Evolutionary conservation across 1,284 basidiomycete genomes (phyloP).

Genomic region (Cystobasidium sp.): DNA sequence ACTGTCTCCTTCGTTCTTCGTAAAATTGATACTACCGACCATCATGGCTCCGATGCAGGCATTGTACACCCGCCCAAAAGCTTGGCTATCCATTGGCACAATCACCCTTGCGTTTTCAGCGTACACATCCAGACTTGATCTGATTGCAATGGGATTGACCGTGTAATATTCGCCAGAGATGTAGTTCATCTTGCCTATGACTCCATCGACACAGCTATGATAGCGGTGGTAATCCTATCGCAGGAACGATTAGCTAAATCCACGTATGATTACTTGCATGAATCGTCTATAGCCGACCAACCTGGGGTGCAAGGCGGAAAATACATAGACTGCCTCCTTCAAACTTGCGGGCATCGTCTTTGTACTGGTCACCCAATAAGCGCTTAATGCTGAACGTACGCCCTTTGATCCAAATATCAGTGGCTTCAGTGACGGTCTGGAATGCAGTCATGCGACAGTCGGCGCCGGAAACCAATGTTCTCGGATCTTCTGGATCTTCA

Average conservation of each 20-base stretch:
- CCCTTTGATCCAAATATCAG: constrained; percentile 94
- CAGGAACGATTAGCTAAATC: background rate
- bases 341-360: constrained; percentile 70
- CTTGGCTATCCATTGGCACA: constrained; percentile 80
- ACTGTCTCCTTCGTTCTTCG: constrained; percentile 77
- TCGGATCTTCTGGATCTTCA: constrained; percentile 66
- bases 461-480: constrained; percentile 79
- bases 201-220: constrained; percentile 49
- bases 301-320: constrained; percentile 83
- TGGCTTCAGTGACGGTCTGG: constrained; percentile 80
- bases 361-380: constrained; percentile 79
- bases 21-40: constrained; percentile 85
- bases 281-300: background rate
- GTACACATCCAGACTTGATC: constrained; percentile 76
- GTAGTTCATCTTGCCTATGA: constrained; percentile 75
- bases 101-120: constrained; percentile 91
- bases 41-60: constrained; percentile 61
- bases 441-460: constrained; percentile 96
- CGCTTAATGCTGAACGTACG: constrained; percentile 82
- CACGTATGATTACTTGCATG: background rate
- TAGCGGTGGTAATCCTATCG: constrained; percentile 85
- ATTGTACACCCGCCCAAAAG: constrained; percentile 85
- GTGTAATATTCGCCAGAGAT: constrained; percentile 90
- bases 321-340: constrained; percentile 78
- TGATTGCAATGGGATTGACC: constrained; percentile 67